Base-by-base conservation (phyloP, 2,329 filamentous ascomycete genomes). In the Penicillium sp. region DNA sequence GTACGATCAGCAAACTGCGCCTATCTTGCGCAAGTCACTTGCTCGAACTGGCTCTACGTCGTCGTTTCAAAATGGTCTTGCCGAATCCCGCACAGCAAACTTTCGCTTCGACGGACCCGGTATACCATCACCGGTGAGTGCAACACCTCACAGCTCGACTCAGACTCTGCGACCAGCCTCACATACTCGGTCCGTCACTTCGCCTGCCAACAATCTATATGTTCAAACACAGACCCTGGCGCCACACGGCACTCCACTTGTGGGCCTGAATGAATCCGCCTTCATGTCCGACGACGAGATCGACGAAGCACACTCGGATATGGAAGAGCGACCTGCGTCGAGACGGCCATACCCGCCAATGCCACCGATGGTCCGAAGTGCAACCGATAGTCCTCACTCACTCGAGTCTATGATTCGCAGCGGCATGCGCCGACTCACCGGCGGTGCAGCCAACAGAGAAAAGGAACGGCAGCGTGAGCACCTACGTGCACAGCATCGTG, bases 1-100 rank as follows among this genome's bases (percentile, higher is more conserved):
- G 0, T 96, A 97, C 67, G 90, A 96, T 60, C 89, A 95, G 66
- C 88, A 95, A 63, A 94, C 93, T 6, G 76, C 93, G 9, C 91
- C 91, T 0, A 94, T 96, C 42, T 72, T 96, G 5, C 86, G 93
- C 58, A 87, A 93, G 62, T 93, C 89, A 0, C 76, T 86, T 20
- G 80, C 77, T 18, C 62, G 87, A 9, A 91, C 83, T 54, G 84
- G 85, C 29, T 86, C 81, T 41, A 80, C 82, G 1, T 79, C 80
- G 0, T 86, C 85, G 0, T 93, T 97, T 67, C 89, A 95, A 58
- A 94, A 90, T 60, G 88, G 88, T 4, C 91, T 96, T 58, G 80
- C 84, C 1, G 91, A 96, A 60, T 77, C 75, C 38, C 76, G 79
- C 23, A 73, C 85, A 20, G 77, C 82, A 1, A 77, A 81, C 4